Base-by-base conservation (phyloP, 306 rosid genomes). In the Inga laurina region DNA sequence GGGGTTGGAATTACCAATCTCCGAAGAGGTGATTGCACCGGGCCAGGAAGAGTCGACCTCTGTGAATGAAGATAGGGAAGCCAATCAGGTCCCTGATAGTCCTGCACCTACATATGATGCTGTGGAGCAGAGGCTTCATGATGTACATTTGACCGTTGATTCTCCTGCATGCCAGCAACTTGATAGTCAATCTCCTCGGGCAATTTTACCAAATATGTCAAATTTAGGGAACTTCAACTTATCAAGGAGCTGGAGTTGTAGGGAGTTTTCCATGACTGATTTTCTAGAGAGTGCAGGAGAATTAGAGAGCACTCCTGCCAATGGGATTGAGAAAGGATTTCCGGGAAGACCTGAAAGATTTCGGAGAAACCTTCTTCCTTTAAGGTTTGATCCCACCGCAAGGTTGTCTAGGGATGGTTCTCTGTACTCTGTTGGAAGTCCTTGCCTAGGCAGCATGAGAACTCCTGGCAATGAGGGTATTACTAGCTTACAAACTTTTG, bases 321-420 rank as follows among this genome's bases (percentile, higher is more conserved):
- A 79, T 86, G 93, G 89, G 54, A 86, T 88, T 83, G 98, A 91
- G 77, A 86, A 84, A 84, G 88, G 85, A 80, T 94, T 94, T 84
- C 95, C 85, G 48, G 98, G 99, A 79, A 94, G 99, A 87, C 99
- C 99, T 32, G 91, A 94, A 84, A 77, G 94, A 87, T 82, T 85
- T 56, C 67, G 80, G 86, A 85, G 88, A 88, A 94, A 86, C 83
- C 62, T 89, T 64, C 83, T 90, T 74, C 87, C 62, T 45, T 81
- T 94, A 43, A 87, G 74, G 74, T 89, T 79, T 72, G 93, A 83
- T 83, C 74, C 87, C 52, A 56, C 84, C 15, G 11, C 54, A 48
- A 82, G 82, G 65, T 89, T 89, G 84, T 80, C 86, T 51, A 90
- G 94, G 87, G 84, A 88, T 73, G 92, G 86, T 90, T 92, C 95